A percentile compares a stretch with the other conserved stretches of the same genome.
phyloP scores from a whole-genome alignment of 164 flowering plant species.

The Liriodendron chinense region DNA sequence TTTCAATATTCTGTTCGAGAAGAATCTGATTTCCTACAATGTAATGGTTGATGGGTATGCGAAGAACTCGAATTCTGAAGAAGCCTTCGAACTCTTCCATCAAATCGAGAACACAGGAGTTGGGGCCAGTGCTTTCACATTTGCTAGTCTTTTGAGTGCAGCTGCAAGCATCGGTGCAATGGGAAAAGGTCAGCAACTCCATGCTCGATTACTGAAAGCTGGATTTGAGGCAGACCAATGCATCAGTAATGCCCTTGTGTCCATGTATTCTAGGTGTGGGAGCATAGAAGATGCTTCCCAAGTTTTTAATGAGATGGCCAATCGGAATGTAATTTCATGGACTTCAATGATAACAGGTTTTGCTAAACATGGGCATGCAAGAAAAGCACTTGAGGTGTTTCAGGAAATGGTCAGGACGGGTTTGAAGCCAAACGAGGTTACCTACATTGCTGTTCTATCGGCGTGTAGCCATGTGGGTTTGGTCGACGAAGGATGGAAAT shows the following conservation, averaged over 20 bases:
- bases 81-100: constrained; percentile 53
- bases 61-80: constrained; percentile 46
- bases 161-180: constrained; percentile 68
- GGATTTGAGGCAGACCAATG: constrained; percentile 45
- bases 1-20: constrained; percentile 68
- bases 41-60: constrained; percentile 60
- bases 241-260: constrained; percentile 62
- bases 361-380: constrained; percentile 80
- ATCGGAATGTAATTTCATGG: constrained; percentile 72
- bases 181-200: constrained; percentile 72
- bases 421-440: constrained; percentile 67
- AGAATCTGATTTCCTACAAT: constrained; percentile 70
- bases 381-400: constrained; percentile 55
- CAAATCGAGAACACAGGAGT: constrained; percentile 44
- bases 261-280: constrained; percentile 88
- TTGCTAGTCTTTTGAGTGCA: constrained; percentile 76
- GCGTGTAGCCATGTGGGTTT: constrained; percentile 87
- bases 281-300: constrained; percentile 57
- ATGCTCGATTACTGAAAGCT: constrained; percentile 59
- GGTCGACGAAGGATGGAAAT: constrained; percentile 64
- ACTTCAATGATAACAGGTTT: constrained; percentile 82
- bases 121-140: constrained; percentile 52
- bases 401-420: constrained; percentile 49
- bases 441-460: constrained; percentile 71
- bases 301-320: constrained; percentile 51